Conservation (phyloP, 345 rosid species). For the Turnera subulata region DNA sequence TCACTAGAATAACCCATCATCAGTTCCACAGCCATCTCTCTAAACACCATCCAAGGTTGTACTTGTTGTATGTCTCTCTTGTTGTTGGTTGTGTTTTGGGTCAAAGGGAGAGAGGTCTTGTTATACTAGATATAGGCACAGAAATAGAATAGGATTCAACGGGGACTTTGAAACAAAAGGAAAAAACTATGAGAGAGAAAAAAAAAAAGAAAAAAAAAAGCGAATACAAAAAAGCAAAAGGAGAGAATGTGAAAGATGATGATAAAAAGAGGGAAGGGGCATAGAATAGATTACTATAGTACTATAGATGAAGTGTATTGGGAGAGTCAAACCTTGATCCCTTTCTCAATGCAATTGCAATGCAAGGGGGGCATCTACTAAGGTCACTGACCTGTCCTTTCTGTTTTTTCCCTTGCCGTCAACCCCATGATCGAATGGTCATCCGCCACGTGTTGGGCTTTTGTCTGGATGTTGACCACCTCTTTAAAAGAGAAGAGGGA, state of each 20-base stretch:
- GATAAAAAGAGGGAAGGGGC: slow-evolving; percentile 7
- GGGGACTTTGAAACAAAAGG: too few species aligned
- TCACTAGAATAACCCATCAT: slow-evolving; percentile 48
- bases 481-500: background rate
- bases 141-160: too few species aligned
- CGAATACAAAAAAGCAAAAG: background rate
- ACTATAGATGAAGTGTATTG: slow-evolving; percentile 41
- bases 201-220: background rate
- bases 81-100: background rate
- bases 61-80: too few species aligned
- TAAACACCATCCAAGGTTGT: slow-evolving; percentile 12
- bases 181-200: slow-evolving; percentile 1
- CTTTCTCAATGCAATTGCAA: too few species aligned
- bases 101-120: background rate
- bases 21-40: slow-evolving; percentile 60
- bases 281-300: too few species aligned
- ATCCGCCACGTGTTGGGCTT: slow-evolving; percentile 22
- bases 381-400: slow-evolving; percentile 29
- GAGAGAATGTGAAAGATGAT: slow-evolving; percentile 13
- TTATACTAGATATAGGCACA: background rate
- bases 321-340: too few species aligned
- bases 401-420: slow-evolving; percentile 23
- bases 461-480: slow-evolving; percentile 34
- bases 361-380: too few species aligned
- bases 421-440: slow-evolving; percentile 16